Evolutionary conservation across 1,284 basidiomycete species (phyloP), one percentile per base, ranked within the genome.

Genomic region (Trametes versicolor): DNA sequence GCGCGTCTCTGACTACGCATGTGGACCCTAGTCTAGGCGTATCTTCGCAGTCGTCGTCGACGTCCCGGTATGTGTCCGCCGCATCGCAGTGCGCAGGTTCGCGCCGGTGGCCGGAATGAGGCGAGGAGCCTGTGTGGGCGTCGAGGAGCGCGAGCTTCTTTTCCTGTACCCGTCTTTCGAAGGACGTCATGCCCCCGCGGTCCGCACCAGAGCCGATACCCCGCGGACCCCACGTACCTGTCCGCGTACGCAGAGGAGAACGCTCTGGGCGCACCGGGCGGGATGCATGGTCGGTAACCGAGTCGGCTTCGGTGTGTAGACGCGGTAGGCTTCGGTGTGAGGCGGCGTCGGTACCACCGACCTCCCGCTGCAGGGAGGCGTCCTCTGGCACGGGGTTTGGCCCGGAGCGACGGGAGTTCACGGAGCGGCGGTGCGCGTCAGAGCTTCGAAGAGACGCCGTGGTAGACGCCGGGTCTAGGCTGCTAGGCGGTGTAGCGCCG

Each of bases 101-200:
- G 25, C 50, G 37, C 15, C 13, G 19, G 36, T 52, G 51, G 27
- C 12, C 41, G 10, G 29, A 7, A 6, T 43, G 27, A 10, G 17
- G 34, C 52, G 47, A 7, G 1, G 13, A 5, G n/a, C 45, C 4
- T 8, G 62, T 12, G 25, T 45, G 34, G 59, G 61, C 27, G 66
- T 57, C 32, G 77, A 68, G 53, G 23, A 62, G 60, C n/a, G 60
- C 53, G 36, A 27, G 45, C 37, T 62, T 62, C 68, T 81, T 82
- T 58, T 80, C 76, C 59, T 79, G 79, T n/a, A 79, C 76, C 53
- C 79, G 79, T 51, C 72, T 66, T 41, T 78, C 72, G 69, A 84
- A 82, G 10, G 78, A 76, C 25, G 55, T 52, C 54, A 56, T 8
- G 13, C 43, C 57, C 19, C 12, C 47, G 10, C 4, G 48, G n/a